Evolutionary conservation across 371 early-diverging fungal genomes (phyloP).

Genomic region (Apophysomyces variabilis): DNA sequence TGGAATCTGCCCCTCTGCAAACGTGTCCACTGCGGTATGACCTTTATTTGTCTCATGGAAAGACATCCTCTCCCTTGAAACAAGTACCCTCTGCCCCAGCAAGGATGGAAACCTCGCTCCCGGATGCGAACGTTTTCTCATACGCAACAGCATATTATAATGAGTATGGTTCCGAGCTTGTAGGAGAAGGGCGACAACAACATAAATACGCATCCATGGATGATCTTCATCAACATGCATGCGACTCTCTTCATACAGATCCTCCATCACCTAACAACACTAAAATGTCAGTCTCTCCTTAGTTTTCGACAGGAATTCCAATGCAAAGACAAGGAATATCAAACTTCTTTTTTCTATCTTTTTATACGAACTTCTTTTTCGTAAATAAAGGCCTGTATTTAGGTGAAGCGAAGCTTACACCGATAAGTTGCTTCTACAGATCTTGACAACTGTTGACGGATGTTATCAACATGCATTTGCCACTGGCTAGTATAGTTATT

Average conservation of each 20-base stretch:
- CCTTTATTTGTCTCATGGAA: neutral
- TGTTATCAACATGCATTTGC: neutral
- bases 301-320: neutral
- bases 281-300: neutral
- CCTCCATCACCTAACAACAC: neutral
- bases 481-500: neutral
- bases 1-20: neutral
- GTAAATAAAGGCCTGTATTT: neutral
- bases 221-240: neutral
- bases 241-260: neutral
- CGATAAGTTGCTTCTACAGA: neutral
- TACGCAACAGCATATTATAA: neutral
- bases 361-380: neutral
- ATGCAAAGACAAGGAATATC: neutral
- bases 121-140: neutral
- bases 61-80: neutral
- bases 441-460: constrained; percentile 10
- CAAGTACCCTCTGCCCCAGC: neutral
- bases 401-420: neutral
- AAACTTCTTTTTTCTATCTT: neutral
- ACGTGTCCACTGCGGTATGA: neutral
- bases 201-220: neutral
- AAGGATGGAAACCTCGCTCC: neutral
- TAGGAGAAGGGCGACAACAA: neutral
- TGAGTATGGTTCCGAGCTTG: neutral